A percentile compares a stretch with the other conserved stretches of the same genome.
Conservation (phyloP, 345 rosid genomes). For the Citrus hindsii region DNA sequence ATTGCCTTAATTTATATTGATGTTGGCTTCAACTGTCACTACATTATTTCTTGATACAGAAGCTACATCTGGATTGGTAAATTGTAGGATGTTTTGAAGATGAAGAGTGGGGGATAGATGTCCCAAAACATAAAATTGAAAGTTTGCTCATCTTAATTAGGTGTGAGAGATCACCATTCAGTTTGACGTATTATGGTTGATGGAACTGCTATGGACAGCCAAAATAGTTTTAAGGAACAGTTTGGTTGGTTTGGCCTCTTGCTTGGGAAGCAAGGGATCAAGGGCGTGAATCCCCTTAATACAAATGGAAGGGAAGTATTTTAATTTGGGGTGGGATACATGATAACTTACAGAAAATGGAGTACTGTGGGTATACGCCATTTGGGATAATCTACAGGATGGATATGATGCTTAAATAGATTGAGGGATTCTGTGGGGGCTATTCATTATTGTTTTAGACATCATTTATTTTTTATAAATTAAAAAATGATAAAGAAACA, state of each 20-base stretch:
- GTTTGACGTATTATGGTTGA: neutral
- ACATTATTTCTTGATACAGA: neutral
- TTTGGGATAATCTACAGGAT: neutral
- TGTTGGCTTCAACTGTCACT: neutral
- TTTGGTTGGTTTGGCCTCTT: neutral
- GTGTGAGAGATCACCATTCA: neutral
- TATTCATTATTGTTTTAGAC: neutral
- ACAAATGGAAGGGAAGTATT: neutral
- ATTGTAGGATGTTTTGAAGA: neutral
- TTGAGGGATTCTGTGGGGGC: neutral
- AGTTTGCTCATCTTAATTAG: neutral
- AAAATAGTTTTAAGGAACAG: neutral
- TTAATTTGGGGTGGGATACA: neutral
- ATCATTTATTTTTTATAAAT: neutral
- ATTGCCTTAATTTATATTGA: slow-evolving; percentile 11
- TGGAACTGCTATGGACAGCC: neutral
- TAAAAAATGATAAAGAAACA: neutral
- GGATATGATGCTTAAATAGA: neutral
- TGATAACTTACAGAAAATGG: neutral
- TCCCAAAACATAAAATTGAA: neutral
- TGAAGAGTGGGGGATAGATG: slow-evolving; percentile 6
- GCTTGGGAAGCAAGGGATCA: neutral
- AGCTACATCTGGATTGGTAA: neutral
- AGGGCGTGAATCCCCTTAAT: neutral
- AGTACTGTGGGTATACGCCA: neutral